phyloP scores from a whole-genome alignment of 768 basidiomycete genomes.

The Ramaria sp. region DNA sequence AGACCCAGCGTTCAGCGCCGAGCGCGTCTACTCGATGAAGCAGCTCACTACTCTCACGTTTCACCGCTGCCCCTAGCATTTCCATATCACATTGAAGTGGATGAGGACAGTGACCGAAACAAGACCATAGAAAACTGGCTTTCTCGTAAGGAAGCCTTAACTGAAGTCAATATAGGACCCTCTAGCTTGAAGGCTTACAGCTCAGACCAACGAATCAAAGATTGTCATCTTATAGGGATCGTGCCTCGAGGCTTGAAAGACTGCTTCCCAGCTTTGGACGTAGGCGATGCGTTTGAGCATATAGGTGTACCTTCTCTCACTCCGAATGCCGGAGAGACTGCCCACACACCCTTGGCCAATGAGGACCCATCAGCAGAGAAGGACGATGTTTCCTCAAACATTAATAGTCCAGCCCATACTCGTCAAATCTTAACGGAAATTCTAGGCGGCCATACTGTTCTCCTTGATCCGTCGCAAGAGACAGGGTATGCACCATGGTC shows the following conservation, averaged over 20 bases:
- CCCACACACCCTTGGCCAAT: background rate
- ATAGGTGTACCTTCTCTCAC: conserved; percentile 47
- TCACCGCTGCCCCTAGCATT: conserved; percentile 76
- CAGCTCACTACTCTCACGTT: conserved; percentile 70
- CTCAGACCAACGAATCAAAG: conserved; percentile 38
- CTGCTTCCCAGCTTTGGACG: conserved; percentile 74
- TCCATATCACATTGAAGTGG: conserved; percentile 63
- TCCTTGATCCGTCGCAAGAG: conserved; percentile 34
- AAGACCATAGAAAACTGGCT: conserved; percentile 74
- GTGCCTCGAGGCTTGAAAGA: conserved; percentile 60
- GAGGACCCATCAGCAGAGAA: background rate
- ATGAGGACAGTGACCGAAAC: conserved; percentile 42
- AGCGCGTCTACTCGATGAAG: conserved; percentile 42
- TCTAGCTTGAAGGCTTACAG: conserved; percentile 37
- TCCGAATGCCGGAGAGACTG: background rate
- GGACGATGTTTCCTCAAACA: background rate
- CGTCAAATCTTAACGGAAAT: conserved; percentile 73
- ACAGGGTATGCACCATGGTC: conserved; percentile 69
- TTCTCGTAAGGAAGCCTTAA: conserved; percentile 45
- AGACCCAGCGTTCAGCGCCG: conserved; percentile 62
- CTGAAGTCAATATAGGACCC: conserved; percentile 19
- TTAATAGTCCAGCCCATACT: background rate
- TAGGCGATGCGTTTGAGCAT: conserved; percentile 68
- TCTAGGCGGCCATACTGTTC: conserved; percentile 62
- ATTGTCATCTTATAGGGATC: conserved; percentile 51